Percentiles rank a stretch among this genome's conserved stretches.
Conservation (phyloP, 305 asterid genomes). For the Rubia tinctorum region DNA sequence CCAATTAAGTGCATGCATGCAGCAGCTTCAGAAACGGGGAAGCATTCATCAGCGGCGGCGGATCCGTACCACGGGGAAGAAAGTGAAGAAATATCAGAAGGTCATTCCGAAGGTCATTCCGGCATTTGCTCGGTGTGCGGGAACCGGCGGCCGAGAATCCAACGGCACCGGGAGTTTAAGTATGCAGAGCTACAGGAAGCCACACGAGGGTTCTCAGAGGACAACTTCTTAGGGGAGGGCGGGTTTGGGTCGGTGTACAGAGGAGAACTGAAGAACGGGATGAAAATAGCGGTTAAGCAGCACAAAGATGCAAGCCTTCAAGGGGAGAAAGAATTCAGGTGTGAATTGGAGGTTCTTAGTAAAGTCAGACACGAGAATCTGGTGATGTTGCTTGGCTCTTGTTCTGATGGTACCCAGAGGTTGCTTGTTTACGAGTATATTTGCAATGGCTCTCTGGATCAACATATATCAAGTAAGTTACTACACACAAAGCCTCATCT, state of each 20-base stretch:
- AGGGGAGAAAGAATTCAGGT: conserved; percentile 69
- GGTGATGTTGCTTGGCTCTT: conserved; percentile 66
- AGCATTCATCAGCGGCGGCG: background rate
- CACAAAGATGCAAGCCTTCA: conserved; percentile 64
- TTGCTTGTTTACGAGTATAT: conserved; percentile 72
- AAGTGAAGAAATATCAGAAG: background rate
- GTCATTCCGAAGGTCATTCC: background rate
- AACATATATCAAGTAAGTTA: conserved; percentile 42
- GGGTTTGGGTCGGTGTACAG: conserved; percentile 64
- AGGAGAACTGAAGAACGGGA: conserved; percentile 47
- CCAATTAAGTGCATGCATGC: background rate
- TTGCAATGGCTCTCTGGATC: conserved; percentile 66
- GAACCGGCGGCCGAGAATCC: conserved; percentile 47
- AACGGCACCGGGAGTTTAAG: conserved; percentile 42
- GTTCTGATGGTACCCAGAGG: conserved; percentile 50
- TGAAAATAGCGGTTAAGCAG: conserved; percentile 62
- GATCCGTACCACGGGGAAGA: background rate
- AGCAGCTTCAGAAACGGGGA: background rate
- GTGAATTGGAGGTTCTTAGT: conserved; percentile 63
- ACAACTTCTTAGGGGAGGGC: conserved; percentile 61
- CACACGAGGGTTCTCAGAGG: conserved; percentile 38
- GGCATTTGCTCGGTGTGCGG: conserved; percentile 48
- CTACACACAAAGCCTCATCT: background rate
- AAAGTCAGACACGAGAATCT: conserved; percentile 64
- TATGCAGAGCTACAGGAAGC: conserved; percentile 53